Evolutionary conservation across 2,329 filamentous ascomycete species (phyloP), one percentile per base, ranked within the genome.

Genomic region (Penicillium occitanis): DNA sequence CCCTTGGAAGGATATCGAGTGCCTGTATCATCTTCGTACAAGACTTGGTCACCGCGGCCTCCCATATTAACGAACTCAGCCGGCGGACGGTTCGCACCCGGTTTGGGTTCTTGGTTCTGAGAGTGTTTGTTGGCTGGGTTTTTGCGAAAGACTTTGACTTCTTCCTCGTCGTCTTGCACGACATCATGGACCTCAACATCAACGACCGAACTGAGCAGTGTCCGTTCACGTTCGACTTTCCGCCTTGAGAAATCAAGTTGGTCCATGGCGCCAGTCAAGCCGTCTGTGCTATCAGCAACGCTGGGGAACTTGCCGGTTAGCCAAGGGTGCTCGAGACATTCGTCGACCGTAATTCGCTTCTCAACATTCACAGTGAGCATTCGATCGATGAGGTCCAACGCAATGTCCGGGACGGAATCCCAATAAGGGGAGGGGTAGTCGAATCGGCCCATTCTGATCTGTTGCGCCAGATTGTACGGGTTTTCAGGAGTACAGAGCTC

Each of bases 361-460:
- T 92, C 88, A 2, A 92, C 89, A 69, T 97, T 89, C 40, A 97
- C 93, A 2, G 91, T 91, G 61, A 99, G 86, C 95, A 99, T 99
- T 50, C 86, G 86, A 77, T 99, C 95, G 70, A 99, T 98, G 40
- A 99, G 84, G 71, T 98, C 93, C 63, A 99, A 83, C 7, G 94
- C 95, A 64, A 90, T 86, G 70, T 98, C 93, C 73, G 91, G 90
- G 35, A 97, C 88, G 2, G 88, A 87, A 77, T 96, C 92, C 93
- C 93, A 99, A 78, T 98, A 98, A 0, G 95, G 95, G 1, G 92
- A 96, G 0, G 95, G 94, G 74, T 97, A 99, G 77, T 97, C 91
- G 74, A 97, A 99, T 22, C 88, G 86, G 17, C 92, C 95, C 77
- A 87, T 86, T 77, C 91, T 93, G 79, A 96, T 98, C 80, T 98